Base-by-base conservation (phyloP, 1,139 yeast species). In the Suhomyces anneliseae region DNA sequence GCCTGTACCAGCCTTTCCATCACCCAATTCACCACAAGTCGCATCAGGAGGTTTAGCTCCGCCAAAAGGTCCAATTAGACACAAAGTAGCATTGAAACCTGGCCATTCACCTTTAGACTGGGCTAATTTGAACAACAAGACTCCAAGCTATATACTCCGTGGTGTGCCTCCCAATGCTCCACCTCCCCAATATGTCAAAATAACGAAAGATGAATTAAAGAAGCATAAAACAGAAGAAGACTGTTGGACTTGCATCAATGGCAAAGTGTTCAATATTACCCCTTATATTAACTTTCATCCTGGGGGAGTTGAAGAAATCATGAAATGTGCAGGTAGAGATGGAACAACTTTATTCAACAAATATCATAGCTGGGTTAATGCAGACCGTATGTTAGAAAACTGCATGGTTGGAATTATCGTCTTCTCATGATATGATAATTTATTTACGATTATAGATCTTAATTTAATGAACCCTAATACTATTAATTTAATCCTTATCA, bases 291-390 rank as follows among this genome's bases (percentile, higher is more conserved):
- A 81, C 47, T 93, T 85, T 64, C 99, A 93, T 58, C 99, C 99
- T 0, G 99, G 99, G 26, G 99, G 99, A 1, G 83, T 76, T 2
- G 82, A 80, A 7, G 90, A 90, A 59, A 69, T 93, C 39, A 73
- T 88, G 81, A 80, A 82, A 48, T 81, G 88, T 58, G 95, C 96
- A 0, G 97, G 97, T 0, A 74, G 75, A 50, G 97, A 92, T 61
- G 95, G 95, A 1, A 90, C 97, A 1, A 57, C 68, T n/a, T 59
- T 89, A 52, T 93, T 93, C 59, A 83, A 84, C 65, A 83, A 83
- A 64, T 87, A 87, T 54, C 97, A 90, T 61, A 74, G 89, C 29
- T 90, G 97, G 97, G 96, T 86, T 1, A 92, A 88, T 64, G 88
- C 75, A 40, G 97, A 92, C 56, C 70, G 90, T 54, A 82, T 93